phyloP scores from a whole-genome alignment of 2,329 filamentous ascomycete genomes.

The Sarocladium oryzae region DNA sequence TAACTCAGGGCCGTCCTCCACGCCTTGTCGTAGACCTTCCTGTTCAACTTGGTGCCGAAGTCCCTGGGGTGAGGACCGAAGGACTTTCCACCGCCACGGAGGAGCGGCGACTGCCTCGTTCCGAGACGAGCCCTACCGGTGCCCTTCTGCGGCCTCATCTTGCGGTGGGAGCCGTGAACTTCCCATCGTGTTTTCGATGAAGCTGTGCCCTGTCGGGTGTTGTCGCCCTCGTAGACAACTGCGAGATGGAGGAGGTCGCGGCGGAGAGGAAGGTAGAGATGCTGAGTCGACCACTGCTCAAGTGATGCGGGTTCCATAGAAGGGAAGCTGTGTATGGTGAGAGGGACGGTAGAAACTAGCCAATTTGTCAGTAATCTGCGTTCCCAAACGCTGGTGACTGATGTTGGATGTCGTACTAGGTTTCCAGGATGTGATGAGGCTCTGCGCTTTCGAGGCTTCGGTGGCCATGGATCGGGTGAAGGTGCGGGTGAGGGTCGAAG shows the following conservation, averaged over 20 bases:
- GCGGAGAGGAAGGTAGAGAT: conserved; percentile 80
- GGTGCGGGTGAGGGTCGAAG: conserved; percentile 28
- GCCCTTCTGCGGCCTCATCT: conserved; percentile 84
- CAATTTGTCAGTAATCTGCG: conserved; percentile 14
- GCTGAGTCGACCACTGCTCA: conserved; percentile 70
- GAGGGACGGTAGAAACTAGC: conserved; percentile 58
- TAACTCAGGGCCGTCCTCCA: conserved; percentile 93
- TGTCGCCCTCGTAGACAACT: conserved; percentile 87
- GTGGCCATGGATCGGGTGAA: conserved; percentile 53
- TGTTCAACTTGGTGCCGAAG: conserved; percentile 75
- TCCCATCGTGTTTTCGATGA: conserved; percentile 75
- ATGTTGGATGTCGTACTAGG: no score
- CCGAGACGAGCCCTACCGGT: conserved; percentile 73
- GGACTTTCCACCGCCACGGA: conserved; percentile 77
- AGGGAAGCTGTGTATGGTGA: conserved; percentile 88
- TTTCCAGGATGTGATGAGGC: conserved; percentile 35
- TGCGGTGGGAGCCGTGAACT: conserved; percentile 75
- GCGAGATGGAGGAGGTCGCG: conserved; percentile 90
- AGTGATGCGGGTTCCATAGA: conserved; percentile 76
- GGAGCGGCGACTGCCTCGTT: conserved; percentile 72
- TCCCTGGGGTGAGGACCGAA: conserved; percentile 90
- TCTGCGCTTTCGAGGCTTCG: conserved; percentile 29
- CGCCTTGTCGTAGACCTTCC: conserved; percentile 90
- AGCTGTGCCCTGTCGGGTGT: conserved; percentile 79
- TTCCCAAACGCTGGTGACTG: no score